A percentile compares a stretch with the other conserved stretches of the same genome.
These are phyloP conservation scores for Mallotus repandus DNA, from an alignment of 441 rosid genomes.

Conservation along the genomic window DNA sequence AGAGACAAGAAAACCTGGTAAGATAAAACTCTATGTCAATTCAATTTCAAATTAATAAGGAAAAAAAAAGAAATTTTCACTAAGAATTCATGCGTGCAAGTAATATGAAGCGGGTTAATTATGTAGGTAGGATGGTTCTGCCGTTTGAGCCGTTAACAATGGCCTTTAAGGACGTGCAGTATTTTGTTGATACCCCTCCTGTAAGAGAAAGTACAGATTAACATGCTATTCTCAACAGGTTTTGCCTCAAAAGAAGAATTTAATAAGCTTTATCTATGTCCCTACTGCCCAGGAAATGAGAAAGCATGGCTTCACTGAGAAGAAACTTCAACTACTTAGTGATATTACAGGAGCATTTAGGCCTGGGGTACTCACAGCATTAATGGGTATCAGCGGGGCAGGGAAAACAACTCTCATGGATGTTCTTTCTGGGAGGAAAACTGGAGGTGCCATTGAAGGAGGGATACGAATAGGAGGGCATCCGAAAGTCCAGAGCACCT, in stretches of 20 bases:
- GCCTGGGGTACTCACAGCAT: conserved; percentile 70
- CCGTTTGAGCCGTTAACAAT: conserved; percentile 65
- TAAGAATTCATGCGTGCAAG: not conserved
- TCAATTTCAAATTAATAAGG: not conserved
- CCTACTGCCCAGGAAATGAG: conserved; percentile 45
- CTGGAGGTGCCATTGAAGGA: conserved; percentile 57
- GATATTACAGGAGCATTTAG: conserved; percentile 54
- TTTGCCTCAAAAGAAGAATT: not conserved
- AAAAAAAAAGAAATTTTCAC: not conserved
- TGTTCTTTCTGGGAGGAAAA: conserved; percentile 71
- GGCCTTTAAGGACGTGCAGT: conserved; percentile 56
- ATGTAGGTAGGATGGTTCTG: conserved; percentile 48
- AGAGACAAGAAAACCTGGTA: not conserved
- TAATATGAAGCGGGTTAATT: not conserved
- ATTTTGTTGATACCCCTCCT: conserved; percentile 60
- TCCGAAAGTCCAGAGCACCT: conserved; percentile 54
- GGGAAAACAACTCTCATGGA: conserved; percentile 79
- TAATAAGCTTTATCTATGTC: not conserved
- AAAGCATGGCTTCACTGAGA: conserved; percentile 34
- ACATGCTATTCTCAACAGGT: not conserved
- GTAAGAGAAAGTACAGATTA: conserved; percentile 33
- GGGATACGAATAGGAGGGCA: conserved; percentile 56
- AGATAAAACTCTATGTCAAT: not conserved
- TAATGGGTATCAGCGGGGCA: conserved; percentile 80
- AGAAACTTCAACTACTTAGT: conserved; percentile 51